phyloP scores from a whole-genome alignment of 2,329 filamentous ascomycete species.

The Ceratocystis papillata region DNA sequence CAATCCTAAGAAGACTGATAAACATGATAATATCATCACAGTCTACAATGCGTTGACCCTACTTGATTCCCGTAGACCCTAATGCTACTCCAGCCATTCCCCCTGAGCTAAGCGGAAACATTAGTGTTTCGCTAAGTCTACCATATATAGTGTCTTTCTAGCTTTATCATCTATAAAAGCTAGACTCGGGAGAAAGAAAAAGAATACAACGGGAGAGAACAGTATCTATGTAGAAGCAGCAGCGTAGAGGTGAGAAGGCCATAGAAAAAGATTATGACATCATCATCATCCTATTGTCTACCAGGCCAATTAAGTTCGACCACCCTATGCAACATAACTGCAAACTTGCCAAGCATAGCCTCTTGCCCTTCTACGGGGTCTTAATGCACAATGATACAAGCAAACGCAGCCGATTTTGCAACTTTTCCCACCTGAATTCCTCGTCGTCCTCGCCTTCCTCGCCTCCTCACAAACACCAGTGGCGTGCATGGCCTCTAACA shows the following conservation, averaged over 20 bases:
- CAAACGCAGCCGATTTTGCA: no score
- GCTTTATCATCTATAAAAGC: no score
- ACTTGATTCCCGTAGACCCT: neutral
- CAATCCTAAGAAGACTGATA: neutral
- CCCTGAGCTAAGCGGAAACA: conserved; percentile 18
- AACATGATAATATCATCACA: neutral
- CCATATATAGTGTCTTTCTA: neutral
- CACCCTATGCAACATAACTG: neutral
- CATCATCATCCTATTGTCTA: neutral
- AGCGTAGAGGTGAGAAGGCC: neutral
- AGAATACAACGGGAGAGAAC: neutral
- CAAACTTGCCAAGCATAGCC: neutral
- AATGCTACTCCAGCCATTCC: neutral
- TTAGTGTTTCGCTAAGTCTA: conserved; percentile 8
- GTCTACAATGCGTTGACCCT: neutral
- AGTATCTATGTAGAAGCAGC: neutral
- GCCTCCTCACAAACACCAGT: neutral
- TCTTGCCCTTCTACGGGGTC: no score
- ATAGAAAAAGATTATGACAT: neutral
- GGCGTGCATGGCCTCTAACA: neutral
- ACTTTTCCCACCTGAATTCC: no score
- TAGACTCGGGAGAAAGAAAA: neutral
- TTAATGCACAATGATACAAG: no score
- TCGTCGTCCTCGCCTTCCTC: no score
- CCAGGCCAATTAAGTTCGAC: neutral